phyloP scores from a whole-genome alignment of 2,329 filamentous ascomycete species.

The Leptographium procerum region DNA sequence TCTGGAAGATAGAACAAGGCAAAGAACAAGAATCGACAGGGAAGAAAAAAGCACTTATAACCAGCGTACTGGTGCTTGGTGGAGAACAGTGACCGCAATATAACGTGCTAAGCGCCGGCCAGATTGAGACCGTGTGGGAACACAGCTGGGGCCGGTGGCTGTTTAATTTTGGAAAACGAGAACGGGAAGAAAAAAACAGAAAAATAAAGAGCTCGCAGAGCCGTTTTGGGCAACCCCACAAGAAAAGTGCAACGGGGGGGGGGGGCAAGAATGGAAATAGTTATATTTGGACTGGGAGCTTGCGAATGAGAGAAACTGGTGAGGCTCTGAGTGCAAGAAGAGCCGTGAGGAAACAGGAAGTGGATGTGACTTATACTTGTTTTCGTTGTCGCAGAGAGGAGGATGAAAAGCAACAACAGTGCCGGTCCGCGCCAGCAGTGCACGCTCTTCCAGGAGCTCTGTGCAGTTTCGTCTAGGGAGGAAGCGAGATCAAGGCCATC shows the following conservation, averaged over 20 bases:
- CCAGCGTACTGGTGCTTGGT: background rate
- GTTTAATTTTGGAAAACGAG: background rate
- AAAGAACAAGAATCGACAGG: background rate
- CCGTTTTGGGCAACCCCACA: background rate
- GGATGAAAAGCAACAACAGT: background rate
- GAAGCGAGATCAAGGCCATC: background rate
- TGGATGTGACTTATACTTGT: background rate
- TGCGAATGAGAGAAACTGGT: background rate
- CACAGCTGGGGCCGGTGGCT: background rate
- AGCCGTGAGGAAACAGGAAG: background rate
- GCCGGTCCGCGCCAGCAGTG: background rate
- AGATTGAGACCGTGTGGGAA: background rate
- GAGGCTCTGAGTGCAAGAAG: background rate
- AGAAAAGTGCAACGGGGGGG: background rate
- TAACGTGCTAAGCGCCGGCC: constrained; percentile 7
- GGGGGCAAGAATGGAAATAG: background rate
- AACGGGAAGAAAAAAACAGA: background rate
- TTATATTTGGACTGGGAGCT: background rate
- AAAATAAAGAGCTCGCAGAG: background rate
- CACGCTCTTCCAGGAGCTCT: background rate
- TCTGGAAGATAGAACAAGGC: background rate
- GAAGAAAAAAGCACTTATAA: background rate
- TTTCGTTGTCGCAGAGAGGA: background rate
- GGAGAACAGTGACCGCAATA: background rate
- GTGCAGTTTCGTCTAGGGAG: background rate